Conservation (phyloP, 495 filamentous ascomycete species). For the Pyrenula massariospora region DNA sequence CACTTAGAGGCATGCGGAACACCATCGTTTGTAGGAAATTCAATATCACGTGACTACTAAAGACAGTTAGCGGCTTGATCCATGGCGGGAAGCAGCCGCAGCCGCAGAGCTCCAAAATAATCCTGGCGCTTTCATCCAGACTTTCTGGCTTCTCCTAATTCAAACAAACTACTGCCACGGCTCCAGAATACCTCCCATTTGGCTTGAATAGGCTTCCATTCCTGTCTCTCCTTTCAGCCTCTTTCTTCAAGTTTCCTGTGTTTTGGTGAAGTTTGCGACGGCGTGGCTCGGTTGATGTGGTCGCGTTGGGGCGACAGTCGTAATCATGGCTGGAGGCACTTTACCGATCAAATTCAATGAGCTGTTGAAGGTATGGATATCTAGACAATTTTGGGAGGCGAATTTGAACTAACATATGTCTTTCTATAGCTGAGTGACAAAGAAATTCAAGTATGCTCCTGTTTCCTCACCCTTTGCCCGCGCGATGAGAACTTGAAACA, state of each 20-base stretch:
- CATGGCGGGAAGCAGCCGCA: background rate
- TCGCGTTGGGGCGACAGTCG: slow-evolving; percentile 36
- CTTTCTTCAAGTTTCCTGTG: background rate
- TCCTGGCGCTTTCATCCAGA: background rate
- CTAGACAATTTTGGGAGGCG: background rate
- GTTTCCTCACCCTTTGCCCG: too few species aligned
- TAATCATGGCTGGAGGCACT: slow-evolving; percentile 46
- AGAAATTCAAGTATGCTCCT: slow-evolving; percentile 64
- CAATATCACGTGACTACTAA: background rate
- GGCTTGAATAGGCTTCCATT: background rate
- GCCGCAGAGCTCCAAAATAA: background rate
- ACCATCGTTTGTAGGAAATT: too few species aligned
- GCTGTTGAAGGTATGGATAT: slow-evolving; percentile 64
- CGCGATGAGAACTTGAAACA: too few species aligned
- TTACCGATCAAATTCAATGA: slow-evolving; percentile 94
- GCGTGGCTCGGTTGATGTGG: slow-evolving; percentile 26
- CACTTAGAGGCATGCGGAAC: too few species aligned
- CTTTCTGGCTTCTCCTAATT: background rate
- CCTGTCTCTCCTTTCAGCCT: background rate
- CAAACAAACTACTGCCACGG: background rate
- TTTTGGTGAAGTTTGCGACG: slow-evolving; percentile 1
- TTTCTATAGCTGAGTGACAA: slow-evolving; percentile 53
- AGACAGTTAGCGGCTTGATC: background rate
- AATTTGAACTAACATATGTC: slow-evolving; percentile 8
- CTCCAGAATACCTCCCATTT: background rate